A percentile compares a stretch with the other conserved stretches of the same genome.
These are phyloP conservation scores for Juncus effusus DNA, from an alignment of 176 grass and related monocot species.

Conservation along the genomic window DNA sequence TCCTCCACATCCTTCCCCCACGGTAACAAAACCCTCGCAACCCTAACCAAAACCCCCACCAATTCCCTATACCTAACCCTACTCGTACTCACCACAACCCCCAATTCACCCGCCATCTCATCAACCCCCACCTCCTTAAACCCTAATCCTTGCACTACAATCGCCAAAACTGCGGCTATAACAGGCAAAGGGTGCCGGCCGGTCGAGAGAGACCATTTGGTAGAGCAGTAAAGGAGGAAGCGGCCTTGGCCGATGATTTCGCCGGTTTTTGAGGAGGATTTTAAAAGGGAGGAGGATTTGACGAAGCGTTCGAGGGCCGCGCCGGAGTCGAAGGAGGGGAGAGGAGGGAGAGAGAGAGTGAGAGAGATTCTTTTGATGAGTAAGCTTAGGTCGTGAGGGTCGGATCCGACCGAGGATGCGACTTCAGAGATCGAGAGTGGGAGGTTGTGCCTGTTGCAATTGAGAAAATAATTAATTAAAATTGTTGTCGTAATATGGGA, in stretches of 20 bases:
- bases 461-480: too few species aligned
- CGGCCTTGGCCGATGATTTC: slow-evolving; percentile 45
- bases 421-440: slow-evolving; percentile 54
- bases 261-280: slow-evolving; percentile 19
- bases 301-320: slow-evolving; percentile 41
- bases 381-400: slow-evolving; percentile 29
- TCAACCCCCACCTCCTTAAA: slow-evolving; percentile 33
- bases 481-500: too few species aligned
- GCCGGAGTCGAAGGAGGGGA: slow-evolving; percentile 47
- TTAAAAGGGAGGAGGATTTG: slow-evolving; percentile 24
- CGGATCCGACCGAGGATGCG: slow-evolving; percentile 30
- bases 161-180: slow-evolving; percentile 38
- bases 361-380: slow-evolving; percentile 43
- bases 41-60: slow-evolving; percentile 37
- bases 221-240: slow-evolving; percentile 58
- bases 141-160: slow-evolving; percentile 45
- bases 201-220: slow-evolving; percentile 75
- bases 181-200: slow-evolving; percentile 55
- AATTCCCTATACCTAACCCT: slow-evolving; percentile 50
- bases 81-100: slow-evolving; percentile 39
- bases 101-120: slow-evolving; percentile 44
- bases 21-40: slow-evolving; percentile 45
- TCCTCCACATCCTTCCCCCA: slow-evolving; percentile 60
- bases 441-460: slow-evolving; percentile 29
- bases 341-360: slow-evolving; percentile 37